Conservation (phyloP, 2,329 filamentous ascomycete genomes). For the Escovopsis sp. region DNA sequence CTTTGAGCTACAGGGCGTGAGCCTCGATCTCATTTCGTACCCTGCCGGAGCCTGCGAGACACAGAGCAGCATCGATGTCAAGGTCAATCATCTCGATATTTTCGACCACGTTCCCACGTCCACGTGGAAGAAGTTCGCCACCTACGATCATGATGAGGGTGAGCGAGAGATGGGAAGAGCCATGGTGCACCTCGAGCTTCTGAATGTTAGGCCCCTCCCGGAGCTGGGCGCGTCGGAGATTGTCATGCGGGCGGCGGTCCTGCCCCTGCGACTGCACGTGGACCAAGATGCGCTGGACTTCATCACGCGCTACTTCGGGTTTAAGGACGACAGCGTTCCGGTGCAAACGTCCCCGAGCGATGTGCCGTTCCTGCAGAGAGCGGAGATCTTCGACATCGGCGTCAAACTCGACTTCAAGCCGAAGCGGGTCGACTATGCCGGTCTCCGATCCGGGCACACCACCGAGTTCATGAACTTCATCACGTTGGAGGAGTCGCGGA, state of each 20-base stretch:
- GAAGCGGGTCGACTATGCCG: slow-evolving; percentile 91
- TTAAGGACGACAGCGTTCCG: slow-evolving; percentile 61
- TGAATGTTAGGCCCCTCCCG: slow-evolving; percentile 74
- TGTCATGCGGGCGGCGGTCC: slow-evolving; percentile 60
- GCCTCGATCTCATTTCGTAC: slow-evolving; percentile 68
- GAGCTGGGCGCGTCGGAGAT: slow-evolving; percentile 81
- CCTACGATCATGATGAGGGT: slow-evolving; percentile 78
- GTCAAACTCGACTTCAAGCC: slow-evolving; percentile 92
- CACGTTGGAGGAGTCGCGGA: slow-evolving; percentile 73
- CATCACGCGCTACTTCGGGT: slow-evolving; percentile 93
- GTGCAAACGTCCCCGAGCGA: slow-evolving; percentile 48
- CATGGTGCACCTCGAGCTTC: slow-evolving; percentile 79
- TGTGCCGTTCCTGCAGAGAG: slow-evolving; percentile 73
- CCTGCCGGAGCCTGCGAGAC: slow-evolving; percentile 65
- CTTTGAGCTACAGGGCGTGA: slow-evolving; percentile 77
- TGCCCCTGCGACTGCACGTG: slow-evolving; percentile 82
- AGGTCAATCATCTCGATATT: slow-evolving; percentile 70
- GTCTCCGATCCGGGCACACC: slow-evolving; percentile 80
- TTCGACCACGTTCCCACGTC: slow-evolving; percentile 91
- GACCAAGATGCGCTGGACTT: slow-evolving; percentile 97
- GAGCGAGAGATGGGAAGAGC: slow-evolving; percentile 71
- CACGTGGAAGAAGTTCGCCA: slow-evolving; percentile 96
- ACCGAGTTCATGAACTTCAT: slow-evolving; percentile 99
- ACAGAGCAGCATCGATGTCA: slow-evolving; percentile 72
- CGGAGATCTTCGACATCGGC: slow-evolving; percentile 70